Percentiles rank a stretch among this genome's conserved stretches.
phyloP scores from a whole-genome alignment of 2,329 filamentous ascomycete genomes.

The Gnomoniopsis smithogilvyi region DNA sequence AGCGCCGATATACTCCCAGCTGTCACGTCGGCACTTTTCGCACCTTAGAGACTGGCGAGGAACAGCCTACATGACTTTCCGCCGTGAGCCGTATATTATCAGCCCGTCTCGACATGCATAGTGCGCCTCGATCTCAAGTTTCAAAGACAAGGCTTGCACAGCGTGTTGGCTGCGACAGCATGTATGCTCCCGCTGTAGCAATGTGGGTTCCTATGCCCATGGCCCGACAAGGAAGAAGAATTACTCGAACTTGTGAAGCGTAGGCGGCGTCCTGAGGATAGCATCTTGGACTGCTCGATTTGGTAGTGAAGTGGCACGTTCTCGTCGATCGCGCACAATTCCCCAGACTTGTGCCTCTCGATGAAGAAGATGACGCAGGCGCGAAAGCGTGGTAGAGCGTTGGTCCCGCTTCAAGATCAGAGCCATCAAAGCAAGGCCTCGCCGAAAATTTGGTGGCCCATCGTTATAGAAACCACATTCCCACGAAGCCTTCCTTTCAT shows the following conservation, averaged over 20 bases:
- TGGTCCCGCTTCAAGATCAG: background rate
- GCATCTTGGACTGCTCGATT: background rate
- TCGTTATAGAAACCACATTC: background rate
- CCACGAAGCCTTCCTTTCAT: conserved; percentile 22
- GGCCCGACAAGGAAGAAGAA: background rate
- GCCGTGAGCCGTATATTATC: no score
- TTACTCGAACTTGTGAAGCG: background rate
- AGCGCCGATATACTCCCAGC: no score
- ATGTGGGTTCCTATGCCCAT: background rate
- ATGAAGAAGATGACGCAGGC: background rate
- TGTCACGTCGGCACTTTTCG: no score
- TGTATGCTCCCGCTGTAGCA: background rate
- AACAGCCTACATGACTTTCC: no score
- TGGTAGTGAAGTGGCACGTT: background rate
- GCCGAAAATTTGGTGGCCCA: background rate
- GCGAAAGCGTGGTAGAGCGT: background rate
- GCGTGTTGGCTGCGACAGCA: background rate
- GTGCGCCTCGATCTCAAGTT: no score
- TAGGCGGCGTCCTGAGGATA: background rate
- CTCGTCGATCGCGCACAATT: background rate
- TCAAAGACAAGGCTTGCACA: background rate
- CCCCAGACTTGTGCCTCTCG: background rate
- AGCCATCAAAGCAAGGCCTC: background rate
- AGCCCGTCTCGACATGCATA: no score
- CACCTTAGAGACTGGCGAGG: no score